These are phyloP conservation scores for Collybia mongolica DNA, from an alignment of 768 basidiomycete genomes.

Conservation along the genomic window DNA sequence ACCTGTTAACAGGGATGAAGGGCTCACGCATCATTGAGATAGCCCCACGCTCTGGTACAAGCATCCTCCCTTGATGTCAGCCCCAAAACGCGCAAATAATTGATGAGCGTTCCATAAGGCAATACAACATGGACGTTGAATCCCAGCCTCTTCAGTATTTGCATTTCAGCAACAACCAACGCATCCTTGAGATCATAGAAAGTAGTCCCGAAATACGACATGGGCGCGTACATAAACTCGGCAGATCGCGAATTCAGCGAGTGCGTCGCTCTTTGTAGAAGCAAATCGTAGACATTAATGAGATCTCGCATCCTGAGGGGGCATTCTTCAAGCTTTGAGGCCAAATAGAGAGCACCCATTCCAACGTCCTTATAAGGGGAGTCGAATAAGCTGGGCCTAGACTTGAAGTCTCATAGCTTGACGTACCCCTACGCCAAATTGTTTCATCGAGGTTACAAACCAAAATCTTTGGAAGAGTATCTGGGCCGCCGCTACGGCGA, in stretches of 20 bases:
- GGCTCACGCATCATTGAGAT: slow-evolving; percentile 92
- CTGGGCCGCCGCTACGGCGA: slow-evolving; percentile 95
- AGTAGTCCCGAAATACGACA: slow-evolving; percentile 85
- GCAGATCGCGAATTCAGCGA: slow-evolving; percentile 29
- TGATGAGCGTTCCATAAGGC: slow-evolving; percentile 92
- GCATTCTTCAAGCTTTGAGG: slow-evolving; percentile 92
- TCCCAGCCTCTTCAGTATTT: slow-evolving; percentile 91
- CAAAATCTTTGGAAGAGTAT: slow-evolving; percentile 97
- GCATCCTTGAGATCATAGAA: slow-evolving; percentile 97
- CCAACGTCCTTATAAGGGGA: slow-evolving; percentile 66
- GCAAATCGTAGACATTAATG: slow-evolving; percentile 90
- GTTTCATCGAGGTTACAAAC: slow-evolving; percentile 93
- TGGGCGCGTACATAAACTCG: slow-evolving; percentile 70
- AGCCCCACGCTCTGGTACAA: slow-evolving; percentile 87
- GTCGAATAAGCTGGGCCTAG: slow-evolving; percentile 6
- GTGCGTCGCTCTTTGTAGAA: slow-evolving; percentile 74
- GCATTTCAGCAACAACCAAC: slow-evolving; percentile 95
- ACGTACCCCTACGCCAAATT: slow-evolving; percentile 89
- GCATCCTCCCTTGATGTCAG: slow-evolving; percentile 69
- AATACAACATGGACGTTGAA: slow-evolving; percentile 94
- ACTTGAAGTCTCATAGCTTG: slow-evolving; percentile 2
- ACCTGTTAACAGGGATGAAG: not conserved
- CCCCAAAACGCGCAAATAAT: slow-evolving; percentile 91
- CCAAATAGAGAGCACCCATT: slow-evolving; percentile 86
- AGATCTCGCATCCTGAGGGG: slow-evolving; percentile 90